phyloP scores from a whole-genome alignment of 148 eudicot genomes.

The Arbutus unedo region DNA sequence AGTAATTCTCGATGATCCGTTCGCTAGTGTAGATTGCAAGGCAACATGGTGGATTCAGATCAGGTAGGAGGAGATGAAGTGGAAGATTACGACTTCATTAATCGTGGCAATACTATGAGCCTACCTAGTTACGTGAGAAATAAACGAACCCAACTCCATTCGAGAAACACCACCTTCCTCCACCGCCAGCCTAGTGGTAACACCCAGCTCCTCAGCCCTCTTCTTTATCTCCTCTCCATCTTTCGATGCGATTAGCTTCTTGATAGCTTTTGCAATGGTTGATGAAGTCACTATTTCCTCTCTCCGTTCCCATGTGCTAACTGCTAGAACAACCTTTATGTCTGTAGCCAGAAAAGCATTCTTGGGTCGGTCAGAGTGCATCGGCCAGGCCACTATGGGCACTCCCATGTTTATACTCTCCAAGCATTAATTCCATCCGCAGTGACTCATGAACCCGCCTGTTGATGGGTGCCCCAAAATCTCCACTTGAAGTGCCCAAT shows the following conservation, averaged over 20 bases:
- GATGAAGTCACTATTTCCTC: background rate
- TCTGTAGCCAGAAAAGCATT: background rate
- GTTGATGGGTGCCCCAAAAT: slow-evolving; percentile 8
- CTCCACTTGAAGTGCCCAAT: slow-evolving; percentile 12
- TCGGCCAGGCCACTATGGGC: slow-evolving; percentile 11
- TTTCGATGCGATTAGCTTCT: slow-evolving; percentile 10
- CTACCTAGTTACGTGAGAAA: slow-evolving; percentile 21
- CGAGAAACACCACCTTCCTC: slow-evolving; percentile 21
- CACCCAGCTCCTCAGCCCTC: slow-evolving; percentile 15
- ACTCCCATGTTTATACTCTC: slow-evolving; percentile 13
- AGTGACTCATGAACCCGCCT: slow-evolving; percentile 4
- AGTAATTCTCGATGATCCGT: background rate
- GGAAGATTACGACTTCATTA: background rate
- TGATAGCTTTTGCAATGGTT: background rate
- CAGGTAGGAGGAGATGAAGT: background rate
- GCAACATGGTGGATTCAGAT: background rate
- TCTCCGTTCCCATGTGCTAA: background rate
- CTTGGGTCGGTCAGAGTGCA: slow-evolving; percentile 15
- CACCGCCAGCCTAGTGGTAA: background rate
- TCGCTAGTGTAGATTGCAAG: background rate
- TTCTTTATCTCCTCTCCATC: slow-evolving; percentile 22
- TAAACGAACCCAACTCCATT: slow-evolving; percentile 17
- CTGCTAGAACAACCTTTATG: background rate
- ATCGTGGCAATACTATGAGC: background rate
- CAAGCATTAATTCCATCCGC: slow-evolving; percentile 10